Evolutionary conservation across 768 basidiomycete genomes (phyloP).

Genomic region (Pisolithus orientalis): DNA sequence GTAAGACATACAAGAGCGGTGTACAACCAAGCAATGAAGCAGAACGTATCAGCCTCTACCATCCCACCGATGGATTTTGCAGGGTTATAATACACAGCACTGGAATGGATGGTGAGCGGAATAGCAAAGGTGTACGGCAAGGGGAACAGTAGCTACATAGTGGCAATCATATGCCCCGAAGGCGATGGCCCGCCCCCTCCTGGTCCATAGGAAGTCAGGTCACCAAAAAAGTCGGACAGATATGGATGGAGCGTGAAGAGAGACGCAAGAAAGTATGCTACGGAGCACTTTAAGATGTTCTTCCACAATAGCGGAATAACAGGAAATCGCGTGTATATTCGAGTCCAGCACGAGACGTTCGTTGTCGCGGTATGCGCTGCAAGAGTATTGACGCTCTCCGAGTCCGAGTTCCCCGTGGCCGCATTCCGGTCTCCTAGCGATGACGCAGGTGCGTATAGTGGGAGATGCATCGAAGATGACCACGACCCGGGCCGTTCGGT

Average conservation of each 20-base stretch:
- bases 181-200: constrained; percentile 52
- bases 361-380: constrained; percentile 9
- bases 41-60: constrained; percentile 86
- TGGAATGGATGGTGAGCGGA: constrained; percentile 17
- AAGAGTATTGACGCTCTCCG: constrained; percentile 6
- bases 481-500: background rate
- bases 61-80: constrained; percentile 91
- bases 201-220: constrained; percentile 46
- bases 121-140: background rate
- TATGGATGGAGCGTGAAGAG: constrained; percentile 87
- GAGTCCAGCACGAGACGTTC: constrained; percentile 5
- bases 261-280: constrained; percentile 86
- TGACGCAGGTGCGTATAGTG: background rate
- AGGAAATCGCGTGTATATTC: constrained; percentile 21
- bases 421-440: background rate
- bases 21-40: constrained; percentile 61
- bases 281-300: constrained; percentile 84
- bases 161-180: constrained; percentile 88
- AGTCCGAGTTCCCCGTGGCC: constrained; percentile 10
- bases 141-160: constrained; percentile 48
- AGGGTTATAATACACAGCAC: constrained; percentile 87
- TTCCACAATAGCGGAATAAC: constrained; percentile 46
- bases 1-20: constrained; percentile 67
- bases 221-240: constrained; percentile 64
- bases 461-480: constrained; percentile 2